A percentile compares a stretch with the other conserved stretches of the same genome.
Evolutionary conservation across 306 rosid species (phyloP).

Genomic region (Rosa chinensis): DNA sequence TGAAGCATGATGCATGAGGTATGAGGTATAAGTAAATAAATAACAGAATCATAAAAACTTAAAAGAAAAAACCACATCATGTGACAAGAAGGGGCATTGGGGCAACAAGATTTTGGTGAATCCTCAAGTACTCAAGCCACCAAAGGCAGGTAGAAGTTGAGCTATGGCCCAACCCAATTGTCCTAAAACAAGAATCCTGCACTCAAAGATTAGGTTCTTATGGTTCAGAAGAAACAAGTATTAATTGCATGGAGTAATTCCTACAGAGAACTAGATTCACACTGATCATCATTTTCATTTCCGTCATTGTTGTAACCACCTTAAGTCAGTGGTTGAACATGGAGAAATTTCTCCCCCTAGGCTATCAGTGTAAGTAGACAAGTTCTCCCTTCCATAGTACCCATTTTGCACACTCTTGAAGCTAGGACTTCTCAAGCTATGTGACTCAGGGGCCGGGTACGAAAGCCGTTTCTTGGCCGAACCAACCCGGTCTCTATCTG

Average conservation of each 20-base stretch:
- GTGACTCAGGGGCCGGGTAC: slow-evolving; percentile 21
- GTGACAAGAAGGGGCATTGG: no score
- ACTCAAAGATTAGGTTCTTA: no score
- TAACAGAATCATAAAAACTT: no score
- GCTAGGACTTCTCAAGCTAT: slow-evolving; percentile 35
- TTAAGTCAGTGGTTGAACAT: slow-evolving; percentile 33
- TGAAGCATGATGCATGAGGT: no score
- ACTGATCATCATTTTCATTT: not conserved
- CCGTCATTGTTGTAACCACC: slow-evolving; percentile 19
- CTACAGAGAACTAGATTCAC: not conserved
- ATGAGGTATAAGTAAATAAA: no score
- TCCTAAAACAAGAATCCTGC: not conserved
- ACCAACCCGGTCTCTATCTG: slow-evolving; percentile 25
- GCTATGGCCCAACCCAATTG: not conserved
- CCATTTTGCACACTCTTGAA: slow-evolving; percentile 27
- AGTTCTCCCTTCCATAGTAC: slow-evolving; percentile 30
- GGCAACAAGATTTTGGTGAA: no score
- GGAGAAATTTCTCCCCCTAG: slow-evolving; percentile 33
- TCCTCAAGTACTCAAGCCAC: no score
- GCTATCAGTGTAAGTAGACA: slow-evolving; percentile 25
- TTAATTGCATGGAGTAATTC: not conserved
- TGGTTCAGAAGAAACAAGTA: no score
- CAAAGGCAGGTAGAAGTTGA: no score
- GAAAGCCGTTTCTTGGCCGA: slow-evolving; percentile 28
- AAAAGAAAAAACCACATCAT: no score